phyloP scores from a whole-genome alignment of 192 early-diverging fungal genomes.

The Podila epigama region DNA sequence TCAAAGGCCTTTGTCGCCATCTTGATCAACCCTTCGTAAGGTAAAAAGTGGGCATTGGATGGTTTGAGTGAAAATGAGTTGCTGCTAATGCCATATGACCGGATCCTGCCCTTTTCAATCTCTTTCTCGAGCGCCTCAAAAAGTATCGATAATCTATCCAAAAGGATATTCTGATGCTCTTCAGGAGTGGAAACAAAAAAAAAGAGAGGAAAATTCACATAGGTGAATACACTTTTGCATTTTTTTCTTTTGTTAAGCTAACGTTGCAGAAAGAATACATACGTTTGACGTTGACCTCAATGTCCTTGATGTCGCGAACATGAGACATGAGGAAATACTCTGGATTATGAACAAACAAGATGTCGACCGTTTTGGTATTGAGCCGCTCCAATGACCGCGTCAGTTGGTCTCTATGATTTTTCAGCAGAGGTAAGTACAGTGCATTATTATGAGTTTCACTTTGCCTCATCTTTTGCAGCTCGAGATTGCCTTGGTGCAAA shows the following conservation, averaged over 20 bases:
- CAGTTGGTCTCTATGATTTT: slow-evolving; percentile 37
- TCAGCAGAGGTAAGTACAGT: background rate
- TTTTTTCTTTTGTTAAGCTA: background rate
- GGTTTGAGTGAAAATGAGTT: slow-evolving; percentile 48
- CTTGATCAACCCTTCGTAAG: slow-evolving; percentile 43
- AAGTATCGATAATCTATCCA: slow-evolving; percentile 22
- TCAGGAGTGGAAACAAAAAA: background rate
- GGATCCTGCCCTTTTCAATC: slow-evolving; percentile 41
- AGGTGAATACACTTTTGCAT: background rate
- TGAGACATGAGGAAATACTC: slow-evolving; percentile 47
- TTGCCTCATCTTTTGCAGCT: background rate
- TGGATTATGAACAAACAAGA: slow-evolving; percentile 53
- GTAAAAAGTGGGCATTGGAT: slow-evolving; percentile 46
- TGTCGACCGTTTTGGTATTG: slow-evolving; percentile 32
- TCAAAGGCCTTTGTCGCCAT: slow-evolving; percentile 37
- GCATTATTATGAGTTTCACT: background rate
- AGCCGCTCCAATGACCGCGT: slow-evolving; percentile 37
- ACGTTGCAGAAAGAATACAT: background rate
- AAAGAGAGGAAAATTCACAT: background rate
- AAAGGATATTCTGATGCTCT: slow-evolving; percentile 37
- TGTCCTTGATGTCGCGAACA: slow-evolving; percentile 21
- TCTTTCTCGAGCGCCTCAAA: slow-evolving; percentile 51
- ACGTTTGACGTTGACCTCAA: slow-evolving; percentile 42
- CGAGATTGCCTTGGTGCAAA: too few relatives aligned
- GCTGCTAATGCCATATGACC: slow-evolving; percentile 49